These are phyloP conservation scores for Trypanosoma lewisi DNA, from an alignment of 208 protist species.

Conservation along the genomic window DNA sequence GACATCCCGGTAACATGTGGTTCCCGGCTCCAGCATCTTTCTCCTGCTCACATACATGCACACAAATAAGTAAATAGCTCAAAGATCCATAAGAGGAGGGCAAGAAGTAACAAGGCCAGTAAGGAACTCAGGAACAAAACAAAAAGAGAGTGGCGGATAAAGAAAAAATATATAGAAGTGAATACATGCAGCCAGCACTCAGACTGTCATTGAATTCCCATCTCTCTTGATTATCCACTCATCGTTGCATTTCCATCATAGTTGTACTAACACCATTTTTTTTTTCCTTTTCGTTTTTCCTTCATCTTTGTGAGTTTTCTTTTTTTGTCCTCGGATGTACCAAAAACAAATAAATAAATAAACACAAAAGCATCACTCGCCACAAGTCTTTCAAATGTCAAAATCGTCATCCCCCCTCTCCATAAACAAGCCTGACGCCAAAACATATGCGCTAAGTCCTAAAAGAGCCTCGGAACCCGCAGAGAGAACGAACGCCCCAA, in stretches of 20 bases:
- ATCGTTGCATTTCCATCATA: too few species aligned
- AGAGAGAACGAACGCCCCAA: conserved; percentile 41
- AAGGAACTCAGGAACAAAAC: too few species aligned
- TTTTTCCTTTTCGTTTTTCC: background rate
- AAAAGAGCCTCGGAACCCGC: conserved; percentile 32
- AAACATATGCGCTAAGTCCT: background rate
- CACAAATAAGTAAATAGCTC: background rate
- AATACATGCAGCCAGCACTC: too few species aligned
- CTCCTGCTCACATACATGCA: background rate
- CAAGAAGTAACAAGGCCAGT: too few species aligned
- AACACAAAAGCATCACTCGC: background rate
- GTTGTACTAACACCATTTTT: conserved; percentile 1
- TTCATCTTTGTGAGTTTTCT: background rate
- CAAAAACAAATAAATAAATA: conserved; percentile 10
- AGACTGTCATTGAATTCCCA: too few species aligned
- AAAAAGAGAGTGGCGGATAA: too few species aligned
- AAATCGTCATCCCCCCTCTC: conserved; percentile 10
- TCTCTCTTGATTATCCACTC: too few species aligned
- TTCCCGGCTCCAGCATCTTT: background rate
- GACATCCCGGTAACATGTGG: conserved; percentile 13
- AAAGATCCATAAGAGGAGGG: too few species aligned
- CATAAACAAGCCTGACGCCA: background rate
- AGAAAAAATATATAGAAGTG: too few species aligned
- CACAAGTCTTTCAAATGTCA: conserved; percentile 7
- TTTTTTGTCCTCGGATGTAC: background rate